These are phyloP conservation scores for Picea abies DNA, from an alignment of 83 land plant genomes.

Conservation along the genomic window DNA sequence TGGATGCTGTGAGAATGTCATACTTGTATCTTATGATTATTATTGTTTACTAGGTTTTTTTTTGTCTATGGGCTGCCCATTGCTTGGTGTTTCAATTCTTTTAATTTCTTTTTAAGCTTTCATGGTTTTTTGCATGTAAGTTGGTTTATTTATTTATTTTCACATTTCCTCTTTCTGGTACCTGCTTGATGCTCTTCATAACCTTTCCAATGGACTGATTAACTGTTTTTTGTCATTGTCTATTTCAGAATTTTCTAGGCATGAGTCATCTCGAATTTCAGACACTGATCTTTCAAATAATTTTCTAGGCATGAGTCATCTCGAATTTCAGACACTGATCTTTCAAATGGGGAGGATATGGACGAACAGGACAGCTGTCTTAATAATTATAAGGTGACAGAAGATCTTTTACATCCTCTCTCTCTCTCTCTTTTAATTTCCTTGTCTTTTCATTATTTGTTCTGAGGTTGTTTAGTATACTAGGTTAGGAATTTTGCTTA, in stretches of 20 bases:
- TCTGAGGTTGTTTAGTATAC: not conserved
- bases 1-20: not conserved
- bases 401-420: not conserved
- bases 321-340: slow-evolving; percentile 12
- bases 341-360: slow-evolving; percentile 18
- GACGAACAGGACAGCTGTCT: slow-evolving; percentile 10
- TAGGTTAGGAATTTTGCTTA: not conserved
- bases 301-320: slow-evolving; percentile 5
- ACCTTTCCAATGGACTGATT: not conserved
- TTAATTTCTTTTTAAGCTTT: not conserved
- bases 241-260: slow-evolving; percentile 21
- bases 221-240: not conserved
- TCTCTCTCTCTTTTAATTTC: no score
- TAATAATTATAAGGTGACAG: slow-evolving; percentile 21
- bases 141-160: not conserved
- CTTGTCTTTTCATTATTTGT: not conserved
- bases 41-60: not conserved
- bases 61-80: not conserved
- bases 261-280: slow-evolving; percentile 10
- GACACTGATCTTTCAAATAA: slow-evolving; percentile 18
- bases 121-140: not conserved
- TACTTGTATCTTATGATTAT: not conserved
- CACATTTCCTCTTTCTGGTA: not conserved
- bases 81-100: not conserved
- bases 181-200: not conserved